These are phyloP conservation scores for Pythium phragmiticola DNA, from an alignment of 352 stramenopile species.

Conservation along the genomic window DNA sequence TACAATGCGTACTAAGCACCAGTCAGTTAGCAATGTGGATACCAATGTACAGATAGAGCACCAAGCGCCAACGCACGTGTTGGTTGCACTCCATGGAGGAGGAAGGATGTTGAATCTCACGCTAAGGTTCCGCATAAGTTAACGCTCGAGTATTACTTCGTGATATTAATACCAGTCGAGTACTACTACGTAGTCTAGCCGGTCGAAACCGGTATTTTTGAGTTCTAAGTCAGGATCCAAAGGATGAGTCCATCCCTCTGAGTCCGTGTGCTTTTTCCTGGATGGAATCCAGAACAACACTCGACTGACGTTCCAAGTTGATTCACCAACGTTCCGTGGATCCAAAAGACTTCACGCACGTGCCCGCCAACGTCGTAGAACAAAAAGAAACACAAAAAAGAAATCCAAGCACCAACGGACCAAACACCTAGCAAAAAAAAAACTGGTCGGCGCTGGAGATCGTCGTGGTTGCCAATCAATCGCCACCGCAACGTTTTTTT, in stretches of 20 bases:
- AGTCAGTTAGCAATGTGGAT: background rate
- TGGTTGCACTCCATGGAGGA: constrained; percentile 21
- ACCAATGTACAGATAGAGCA: background rate
- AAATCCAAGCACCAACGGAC: constrained; percentile 7
- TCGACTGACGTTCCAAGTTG: no score
- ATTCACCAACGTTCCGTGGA: background rate
- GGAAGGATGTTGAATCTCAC: background rate
- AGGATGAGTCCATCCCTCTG: constrained; percentile 1
- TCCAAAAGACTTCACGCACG: background rate
- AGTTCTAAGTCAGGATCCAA: no score
- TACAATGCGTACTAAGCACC: constrained; percentile 64
- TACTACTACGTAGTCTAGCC: no score
- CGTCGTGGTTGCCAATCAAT: constrained; percentile 15
- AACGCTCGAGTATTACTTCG: no score
- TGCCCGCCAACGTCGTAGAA: constrained; percentile 1
- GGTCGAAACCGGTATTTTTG: constrained; percentile 17
- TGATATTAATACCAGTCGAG: no score
- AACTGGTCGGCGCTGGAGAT: background rate
- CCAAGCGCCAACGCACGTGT: constrained; percentile 8
- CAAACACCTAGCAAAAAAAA: no score
- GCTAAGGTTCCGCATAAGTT: constrained; percentile 18
- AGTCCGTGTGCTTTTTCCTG: constrained; percentile 5
- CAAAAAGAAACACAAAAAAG: constrained; percentile 11
- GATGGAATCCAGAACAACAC: background rate
- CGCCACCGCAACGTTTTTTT: background rate